Conservation (phyloP, 176 grass and related monocot genomes). For the Tillandsia leiboldiana region DNA sequence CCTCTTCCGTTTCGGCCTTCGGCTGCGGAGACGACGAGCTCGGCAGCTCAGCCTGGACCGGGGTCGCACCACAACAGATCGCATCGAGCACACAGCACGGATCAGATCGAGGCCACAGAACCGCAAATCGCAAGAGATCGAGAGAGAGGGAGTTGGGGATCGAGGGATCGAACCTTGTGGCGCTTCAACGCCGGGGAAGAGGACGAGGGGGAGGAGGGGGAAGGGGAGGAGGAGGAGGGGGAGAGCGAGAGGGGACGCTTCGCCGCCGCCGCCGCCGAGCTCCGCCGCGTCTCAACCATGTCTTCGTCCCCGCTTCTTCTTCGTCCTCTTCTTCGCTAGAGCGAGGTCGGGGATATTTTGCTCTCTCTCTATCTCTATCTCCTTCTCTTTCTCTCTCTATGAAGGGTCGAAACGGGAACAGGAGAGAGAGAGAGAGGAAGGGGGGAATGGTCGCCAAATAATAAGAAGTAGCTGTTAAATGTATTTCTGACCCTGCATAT, state of each 20-base stretch:
- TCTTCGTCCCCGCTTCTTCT: slow-evolving; percentile 15
- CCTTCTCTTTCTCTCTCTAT: too few species aligned
- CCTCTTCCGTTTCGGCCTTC: not conserved
- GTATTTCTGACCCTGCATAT: not conserved
- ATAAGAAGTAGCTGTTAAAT: too few species aligned
- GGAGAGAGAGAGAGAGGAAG: not conserved
- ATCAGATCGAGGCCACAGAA: slow-evolving; percentile 19
- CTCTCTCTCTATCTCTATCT: too few species aligned
- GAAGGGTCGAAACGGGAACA: too few species aligned
- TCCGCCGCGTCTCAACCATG: slow-evolving; percentile 98
- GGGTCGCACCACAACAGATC: slow-evolving; percentile 24
- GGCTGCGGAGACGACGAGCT: slow-evolving; percentile 23
- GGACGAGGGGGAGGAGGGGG: slow-evolving; percentile 29
- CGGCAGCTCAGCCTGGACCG: slow-evolving; percentile 29
- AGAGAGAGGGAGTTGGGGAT: slow-evolving; percentile 9
- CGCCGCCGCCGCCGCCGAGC: slow-evolving; percentile 54
- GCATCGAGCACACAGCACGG: slow-evolving; percentile 19
- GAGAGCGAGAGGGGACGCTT: slow-evolving; percentile 11
- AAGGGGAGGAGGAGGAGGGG: not conserved
- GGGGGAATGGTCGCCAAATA: not conserved
- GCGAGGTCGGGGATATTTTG: not conserved
- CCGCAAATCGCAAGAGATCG: not conserved
- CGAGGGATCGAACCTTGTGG: slow-evolving; percentile 59
- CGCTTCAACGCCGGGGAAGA: slow-evolving; percentile 57
- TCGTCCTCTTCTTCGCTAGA: not conserved